These are phyloP conservation scores for Aspergillus carbonarius DNA, from an alignment of 2,329 filamentous ascomycete species.

Conservation along the genomic window DNA sequence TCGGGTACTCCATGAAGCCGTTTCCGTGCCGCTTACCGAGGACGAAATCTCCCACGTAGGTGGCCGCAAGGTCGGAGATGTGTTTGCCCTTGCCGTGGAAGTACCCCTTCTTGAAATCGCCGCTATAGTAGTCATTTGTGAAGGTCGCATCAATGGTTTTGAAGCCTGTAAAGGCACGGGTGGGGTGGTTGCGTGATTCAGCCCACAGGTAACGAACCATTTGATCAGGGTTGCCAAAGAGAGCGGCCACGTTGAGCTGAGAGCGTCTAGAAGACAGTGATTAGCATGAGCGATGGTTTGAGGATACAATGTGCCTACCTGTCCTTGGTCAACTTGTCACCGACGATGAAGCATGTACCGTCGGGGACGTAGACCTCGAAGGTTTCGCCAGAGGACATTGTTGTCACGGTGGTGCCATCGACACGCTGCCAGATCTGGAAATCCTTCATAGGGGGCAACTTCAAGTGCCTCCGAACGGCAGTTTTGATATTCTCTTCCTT, in stretches of 20 bases:
- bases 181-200: constrained; percentile 46
- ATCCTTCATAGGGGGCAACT: constrained; percentile 38
- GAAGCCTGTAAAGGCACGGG: constrained; percentile 44
- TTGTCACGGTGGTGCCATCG: constrained; percentile 35
- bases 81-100: constrained; percentile 57
- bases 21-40: constrained; percentile 55
- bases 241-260: constrained; percentile 33
- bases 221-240: constrained; percentile 39
- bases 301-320: constrained; percentile 28
- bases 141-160: constrained; percentile 55
- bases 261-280: constrained; percentile 27
- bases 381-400: constrained; percentile 34
- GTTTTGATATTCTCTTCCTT: constrained; percentile 41
- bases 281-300: background rate
- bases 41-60: constrained; percentile 57
- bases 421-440: constrained; percentile 48
- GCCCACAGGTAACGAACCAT: constrained; percentile 48
- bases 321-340: constrained; percentile 40
- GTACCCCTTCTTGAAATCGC: constrained; percentile 50
- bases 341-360: constrained; percentile 44
- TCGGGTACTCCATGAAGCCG: constrained; percentile 59
- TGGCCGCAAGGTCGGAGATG: constrained; percentile 55
- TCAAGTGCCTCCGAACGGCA: constrained; percentile 40
- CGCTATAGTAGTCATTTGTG: constrained; percentile 57
- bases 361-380: constrained; percentile 39